Conservation (phyloP, 2,329 filamentous ascomycete genomes). For the Pleoardoris graminearum region DNA sequence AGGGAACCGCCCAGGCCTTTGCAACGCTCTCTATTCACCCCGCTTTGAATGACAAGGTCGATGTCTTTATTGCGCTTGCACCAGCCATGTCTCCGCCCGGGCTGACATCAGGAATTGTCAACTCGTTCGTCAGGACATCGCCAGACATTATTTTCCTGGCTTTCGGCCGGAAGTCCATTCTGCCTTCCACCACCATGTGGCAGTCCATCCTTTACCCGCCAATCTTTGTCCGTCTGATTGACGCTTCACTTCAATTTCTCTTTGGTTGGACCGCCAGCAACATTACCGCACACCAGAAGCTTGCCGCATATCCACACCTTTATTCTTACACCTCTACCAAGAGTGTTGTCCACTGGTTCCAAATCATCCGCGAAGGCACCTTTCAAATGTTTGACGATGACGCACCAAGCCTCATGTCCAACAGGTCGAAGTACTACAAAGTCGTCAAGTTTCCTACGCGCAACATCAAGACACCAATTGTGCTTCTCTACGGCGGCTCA, state of each 20-base stretch:
- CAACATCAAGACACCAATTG: constrained; percentile 95
- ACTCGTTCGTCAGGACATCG: constrained; percentile 90
- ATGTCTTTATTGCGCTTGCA: constrained; percentile 93
- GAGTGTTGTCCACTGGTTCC: constrained; percentile 98
- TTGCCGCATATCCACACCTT: constrained; percentile 92
- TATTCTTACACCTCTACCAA: constrained; percentile 98
- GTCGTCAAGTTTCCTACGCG: constrained; percentile 94
- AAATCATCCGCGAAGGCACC: constrained; percentile 93
- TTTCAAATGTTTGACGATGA: constrained; percentile 99
- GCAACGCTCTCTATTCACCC: constrained; percentile 91
- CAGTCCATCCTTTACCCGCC: constrained; percentile 93
- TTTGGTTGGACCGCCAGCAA: constrained; percentile 90
- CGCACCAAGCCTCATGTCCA: constrained; percentile 73
- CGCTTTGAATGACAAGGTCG: constrained; percentile 85
- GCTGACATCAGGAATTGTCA: constrained; percentile 85
- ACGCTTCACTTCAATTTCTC: constrained; percentile 76
- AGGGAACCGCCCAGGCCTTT: constrained; percentile 96
- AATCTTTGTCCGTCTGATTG: constrained; percentile 86
- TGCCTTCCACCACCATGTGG: constrained; percentile 96
- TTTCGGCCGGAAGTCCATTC: constrained; percentile 87
- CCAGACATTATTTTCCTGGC: constrained; percentile 90
- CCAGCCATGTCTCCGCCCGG: constrained; percentile 96
- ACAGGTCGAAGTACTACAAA: constrained; percentile 84
- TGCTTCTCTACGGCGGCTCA: constrained; percentile 88
- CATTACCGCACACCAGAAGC: constrained; percentile 83